Base-by-base conservation (phyloP, 129 eudicot species). In the Flaveria linearis region DNA sequence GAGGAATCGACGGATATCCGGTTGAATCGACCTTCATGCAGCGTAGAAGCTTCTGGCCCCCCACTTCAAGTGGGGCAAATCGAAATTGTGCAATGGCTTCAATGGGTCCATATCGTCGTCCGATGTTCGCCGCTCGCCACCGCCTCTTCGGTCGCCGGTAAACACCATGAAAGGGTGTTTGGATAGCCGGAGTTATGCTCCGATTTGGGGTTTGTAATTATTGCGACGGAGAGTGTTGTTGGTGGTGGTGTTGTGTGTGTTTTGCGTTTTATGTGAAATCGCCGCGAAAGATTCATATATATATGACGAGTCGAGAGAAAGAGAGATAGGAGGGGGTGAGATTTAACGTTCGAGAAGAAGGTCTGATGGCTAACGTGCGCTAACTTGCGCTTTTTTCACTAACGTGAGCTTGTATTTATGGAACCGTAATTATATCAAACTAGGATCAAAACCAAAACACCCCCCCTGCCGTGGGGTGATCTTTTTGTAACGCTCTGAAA, bases 71-170 rank as follows among this genome's bases (percentile, higher is more conserved):
- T 79, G 39, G n/a, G 92, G 89, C 78, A 86, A 26, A 50, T 83
- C 76, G 91, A 90, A 90, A 86, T 90, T 90, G 65, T 90, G 96
- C 56, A 90, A 66, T 49, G 88, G 82, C 65, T 79, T 85, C 26
- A 87, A 83, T 89, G 85, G 82, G 49, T 85, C 88, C 68, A 81
- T 81, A 36, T 69, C 82, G 82, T 80, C 84, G 70, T 75, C 52
- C 62, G 67, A 14, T 17, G 72, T n/a, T 18, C 51, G 33, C 20
- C 16, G 51, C 28, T 71, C 56, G 26, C 60, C 49, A 23, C 76
- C 49, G 70, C 65, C 58, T 25, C 68, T 56, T 71, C 43, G 71
- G 39, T 78, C 16, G 18, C 77, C 78, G 49, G 82, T 22, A 62
- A 71, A 28, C 16, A 79, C 81, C 83, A 81, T 77, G 41, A 72